Evolutionary conservation across 2,329 filamentous ascomycete genomes (phyloP).

Genomic region (Botrytis paeoniae): DNA sequence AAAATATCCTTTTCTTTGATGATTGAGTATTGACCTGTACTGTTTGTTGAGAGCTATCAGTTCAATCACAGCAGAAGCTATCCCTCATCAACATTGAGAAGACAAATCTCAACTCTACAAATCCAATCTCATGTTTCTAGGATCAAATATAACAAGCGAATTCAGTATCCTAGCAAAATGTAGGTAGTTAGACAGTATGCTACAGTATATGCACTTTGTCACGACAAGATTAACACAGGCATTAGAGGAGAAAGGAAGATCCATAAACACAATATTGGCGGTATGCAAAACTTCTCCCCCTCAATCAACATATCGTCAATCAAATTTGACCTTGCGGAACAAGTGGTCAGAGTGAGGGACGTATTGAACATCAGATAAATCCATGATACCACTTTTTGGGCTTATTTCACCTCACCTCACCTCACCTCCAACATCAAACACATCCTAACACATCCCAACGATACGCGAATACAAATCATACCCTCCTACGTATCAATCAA

Average conservation of each 20-base stretch:
- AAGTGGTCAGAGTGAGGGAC: background rate
- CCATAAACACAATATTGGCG: background rate
- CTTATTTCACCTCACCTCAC: too few relatives aligned
- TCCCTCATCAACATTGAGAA: background rate
- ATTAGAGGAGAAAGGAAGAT: background rate
- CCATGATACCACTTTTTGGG: background rate
- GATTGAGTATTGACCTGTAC: background rate
- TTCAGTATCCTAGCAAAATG: background rate
- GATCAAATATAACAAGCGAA: background rate
- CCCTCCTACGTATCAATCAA: background rate
- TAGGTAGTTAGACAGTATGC: background rate
- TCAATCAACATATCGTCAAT: background rate
- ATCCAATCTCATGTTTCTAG: background rate
- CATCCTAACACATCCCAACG: background rate
- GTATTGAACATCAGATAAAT: background rate
- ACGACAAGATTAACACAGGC: too few relatives aligned
- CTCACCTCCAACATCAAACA: background rate
- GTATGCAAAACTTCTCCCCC: background rate
- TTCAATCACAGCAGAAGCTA: background rate
- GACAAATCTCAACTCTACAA: background rate
- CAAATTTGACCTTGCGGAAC: background rate
- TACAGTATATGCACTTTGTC: background rate
- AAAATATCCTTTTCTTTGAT: background rate
- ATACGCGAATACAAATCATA: background rate
- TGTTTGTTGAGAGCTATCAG: background rate